Conservation (phyloP, 2,329 filamentous ascomycete genomes). For the Talaromyces sp. region DNA sequence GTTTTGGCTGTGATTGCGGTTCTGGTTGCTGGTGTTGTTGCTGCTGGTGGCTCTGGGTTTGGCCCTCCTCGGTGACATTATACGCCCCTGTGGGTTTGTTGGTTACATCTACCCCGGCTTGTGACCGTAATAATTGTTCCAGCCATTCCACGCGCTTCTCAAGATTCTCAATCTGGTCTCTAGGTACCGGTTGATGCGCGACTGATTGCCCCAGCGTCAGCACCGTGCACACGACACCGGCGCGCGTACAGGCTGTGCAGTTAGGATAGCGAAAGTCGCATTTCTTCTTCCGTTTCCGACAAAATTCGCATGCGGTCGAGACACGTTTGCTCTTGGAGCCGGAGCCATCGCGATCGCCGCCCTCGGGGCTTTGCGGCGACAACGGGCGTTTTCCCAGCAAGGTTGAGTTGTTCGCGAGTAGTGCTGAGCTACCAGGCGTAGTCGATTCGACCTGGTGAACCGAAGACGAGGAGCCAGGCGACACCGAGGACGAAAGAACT, state of each 20-base stretch:
- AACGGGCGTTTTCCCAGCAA: slow-evolving; percentile 8
- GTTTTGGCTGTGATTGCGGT: neutral
- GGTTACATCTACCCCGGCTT: slow-evolving; percentile 30
- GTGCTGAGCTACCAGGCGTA: neutral
- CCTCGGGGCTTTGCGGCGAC: slow-evolving; percentile 10
- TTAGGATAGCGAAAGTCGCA: slow-evolving; percentile 39
- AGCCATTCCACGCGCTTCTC: slow-evolving; percentile 37
- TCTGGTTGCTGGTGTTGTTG: neutral
- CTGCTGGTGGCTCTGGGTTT: slow-evolving; percentile 16
- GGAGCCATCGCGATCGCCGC: slow-evolving; percentile 16
- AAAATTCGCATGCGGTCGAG: slow-evolving; percentile 37
- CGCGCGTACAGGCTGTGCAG: slow-evolving; percentile 35
- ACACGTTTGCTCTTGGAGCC: slow-evolving; percentile 26
- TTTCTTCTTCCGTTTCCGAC: slow-evolving; percentile 39
- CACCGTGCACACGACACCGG: slow-evolving; percentile 37
- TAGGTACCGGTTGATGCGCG: slow-evolving; percentile 32
- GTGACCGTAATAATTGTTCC: slow-evolving; percentile 31
- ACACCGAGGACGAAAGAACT: neutral
- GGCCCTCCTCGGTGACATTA: slow-evolving; percentile 21
- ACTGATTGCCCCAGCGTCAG: slow-evolving; percentile 34
- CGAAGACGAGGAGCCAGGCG: neutral
- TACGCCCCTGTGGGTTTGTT: slow-evolving; percentile 28
- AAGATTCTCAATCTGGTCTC: slow-evolving; percentile 35
- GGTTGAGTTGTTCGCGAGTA: slow-evolving; percentile 8
- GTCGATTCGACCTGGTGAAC: neutral